Conservation (phyloP, 140 eudicot genomes). For the Anethum foeniculum region DNA sequence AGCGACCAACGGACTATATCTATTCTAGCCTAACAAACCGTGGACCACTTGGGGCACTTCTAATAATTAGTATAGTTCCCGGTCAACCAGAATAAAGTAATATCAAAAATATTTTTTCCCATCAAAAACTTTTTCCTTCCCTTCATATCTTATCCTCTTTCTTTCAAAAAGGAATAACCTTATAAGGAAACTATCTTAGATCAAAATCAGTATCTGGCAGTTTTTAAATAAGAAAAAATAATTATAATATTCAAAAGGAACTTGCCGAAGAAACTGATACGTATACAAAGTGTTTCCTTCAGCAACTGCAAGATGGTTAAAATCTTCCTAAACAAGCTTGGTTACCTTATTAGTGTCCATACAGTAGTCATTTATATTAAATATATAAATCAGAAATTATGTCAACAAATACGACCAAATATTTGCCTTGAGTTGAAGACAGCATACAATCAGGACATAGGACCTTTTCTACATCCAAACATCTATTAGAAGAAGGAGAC, state of each 20-base stretch:
- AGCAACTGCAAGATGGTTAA: background rate
- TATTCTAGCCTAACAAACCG: background rate
- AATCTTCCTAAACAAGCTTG: background rate
- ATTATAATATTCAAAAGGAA: background rate
- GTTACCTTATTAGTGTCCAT: background rate
- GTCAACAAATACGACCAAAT: background rate
- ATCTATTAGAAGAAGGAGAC: background rate
- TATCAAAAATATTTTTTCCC: too few species aligned
- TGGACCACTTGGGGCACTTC: background rate
- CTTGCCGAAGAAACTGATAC: background rate
- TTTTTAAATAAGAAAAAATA: background rate
- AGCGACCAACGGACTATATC: background rate
- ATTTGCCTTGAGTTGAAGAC: background rate
- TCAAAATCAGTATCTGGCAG: background rate
- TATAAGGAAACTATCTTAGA: too few species aligned
- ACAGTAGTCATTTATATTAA: too few species aligned
- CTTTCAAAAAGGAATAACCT: background rate
- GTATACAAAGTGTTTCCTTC: background rate
- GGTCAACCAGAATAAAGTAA: background rate
- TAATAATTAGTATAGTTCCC: background rate
- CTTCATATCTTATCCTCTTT: background rate
- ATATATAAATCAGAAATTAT: background rate
- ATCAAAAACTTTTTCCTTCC: background rate
- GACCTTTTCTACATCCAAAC: background rate
- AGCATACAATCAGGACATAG: background rate